phyloP scores from a whole-genome alignment of 164 flowering plant species.

The Magnolia sinica region DNA sequence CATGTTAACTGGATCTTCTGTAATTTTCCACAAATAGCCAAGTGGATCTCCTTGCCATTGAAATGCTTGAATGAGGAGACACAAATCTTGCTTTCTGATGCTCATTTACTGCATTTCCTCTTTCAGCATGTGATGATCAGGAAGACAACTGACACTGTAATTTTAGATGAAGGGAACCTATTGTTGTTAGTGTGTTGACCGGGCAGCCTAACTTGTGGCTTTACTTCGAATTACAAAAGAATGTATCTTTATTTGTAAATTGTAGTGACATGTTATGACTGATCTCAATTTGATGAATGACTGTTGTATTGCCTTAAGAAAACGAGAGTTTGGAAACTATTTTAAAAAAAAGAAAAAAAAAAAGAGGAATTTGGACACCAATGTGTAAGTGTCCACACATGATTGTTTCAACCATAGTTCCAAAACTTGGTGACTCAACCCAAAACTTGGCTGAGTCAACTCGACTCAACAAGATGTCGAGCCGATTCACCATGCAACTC shows the following conservation, averaged over 20 bases:
- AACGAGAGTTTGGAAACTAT: neutral
- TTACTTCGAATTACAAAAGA: neutral
- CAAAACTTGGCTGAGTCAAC: too few relatives aligned
- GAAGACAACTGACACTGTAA: conserved; percentile 7
- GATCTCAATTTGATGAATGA: neutral
- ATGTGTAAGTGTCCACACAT: too few relatives aligned
- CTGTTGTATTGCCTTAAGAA: neutral
- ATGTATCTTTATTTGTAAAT: neutral
- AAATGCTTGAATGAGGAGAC: neutral
- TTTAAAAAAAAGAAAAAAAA: too few relatives aligned
- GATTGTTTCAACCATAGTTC: too few relatives aligned
- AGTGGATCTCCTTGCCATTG: neutral
- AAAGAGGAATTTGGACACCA: too few relatives aligned
- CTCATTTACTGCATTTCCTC: neutral
- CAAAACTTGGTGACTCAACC: too few relatives aligned
- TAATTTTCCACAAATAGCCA: neutral
- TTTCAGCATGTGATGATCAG: conserved; percentile 19
- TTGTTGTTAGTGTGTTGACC: neutral
- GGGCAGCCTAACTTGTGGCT: neutral
- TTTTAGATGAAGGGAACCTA: neutral
- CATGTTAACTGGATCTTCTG: conserved; percentile 1
- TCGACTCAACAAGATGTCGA: too few relatives aligned
- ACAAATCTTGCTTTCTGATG: neutral
- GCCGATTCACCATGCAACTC: too few relatives aligned
- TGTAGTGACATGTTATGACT: neutral